These are phyloP conservation scores for Rosa multiflora DNA, from an alignment of 306 rosid species.

Conservation along the genomic window DNA sequence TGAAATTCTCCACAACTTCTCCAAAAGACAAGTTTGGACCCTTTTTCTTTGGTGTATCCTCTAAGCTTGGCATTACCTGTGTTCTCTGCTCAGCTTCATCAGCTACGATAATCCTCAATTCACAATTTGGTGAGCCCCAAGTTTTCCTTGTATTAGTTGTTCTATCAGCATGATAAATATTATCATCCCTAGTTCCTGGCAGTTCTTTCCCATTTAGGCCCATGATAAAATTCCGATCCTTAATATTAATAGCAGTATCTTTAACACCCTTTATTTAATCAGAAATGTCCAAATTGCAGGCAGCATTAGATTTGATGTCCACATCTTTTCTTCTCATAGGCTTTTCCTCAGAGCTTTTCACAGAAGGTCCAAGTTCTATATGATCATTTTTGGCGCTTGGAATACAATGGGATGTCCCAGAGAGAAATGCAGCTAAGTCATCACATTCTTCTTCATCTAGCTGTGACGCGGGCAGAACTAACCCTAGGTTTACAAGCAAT, in stretches of 20 bases:
- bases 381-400: slow-evolving; percentile 40
- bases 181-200: slow-evolving; percentile 51
- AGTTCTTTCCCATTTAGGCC: slow-evolving; percentile 50
- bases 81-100: slow-evolving; percentile 56
- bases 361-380: slow-evolving; percentile 33
- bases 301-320: slow-evolving; percentile 30
- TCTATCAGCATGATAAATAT: slow-evolving; percentile 64
- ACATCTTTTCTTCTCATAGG: slow-evolving; percentile 38
- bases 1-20: slow-evolving; percentile 59
- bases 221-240: slow-evolving; percentile 35
- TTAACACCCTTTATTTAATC: slow-evolving; percentile 39
- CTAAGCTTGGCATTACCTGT: slow-evolving; percentile 27
- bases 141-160: slow-evolving; percentile 64
- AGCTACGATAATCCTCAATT: slow-evolving; percentile 61
- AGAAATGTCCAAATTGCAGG: slow-evolving; percentile 32
- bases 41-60: slow-evolving; percentile 77
- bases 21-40: slow-evolving; percentile 64
- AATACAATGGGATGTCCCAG: slow-evolving; percentile 51
- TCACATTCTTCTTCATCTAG: slow-evolving; percentile 80
- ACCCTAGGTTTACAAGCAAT: no score
- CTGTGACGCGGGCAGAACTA: neutral
- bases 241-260: slow-evolving; percentile 39
- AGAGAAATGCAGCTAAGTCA: slow-evolving; percentile 90
- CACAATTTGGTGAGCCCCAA: slow-evolving; percentile 58
- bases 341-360: slow-evolving; percentile 38